Base-by-base conservation (phyloP, 352 stramenopile species). In the Phytopythium sindhum region DNA sequence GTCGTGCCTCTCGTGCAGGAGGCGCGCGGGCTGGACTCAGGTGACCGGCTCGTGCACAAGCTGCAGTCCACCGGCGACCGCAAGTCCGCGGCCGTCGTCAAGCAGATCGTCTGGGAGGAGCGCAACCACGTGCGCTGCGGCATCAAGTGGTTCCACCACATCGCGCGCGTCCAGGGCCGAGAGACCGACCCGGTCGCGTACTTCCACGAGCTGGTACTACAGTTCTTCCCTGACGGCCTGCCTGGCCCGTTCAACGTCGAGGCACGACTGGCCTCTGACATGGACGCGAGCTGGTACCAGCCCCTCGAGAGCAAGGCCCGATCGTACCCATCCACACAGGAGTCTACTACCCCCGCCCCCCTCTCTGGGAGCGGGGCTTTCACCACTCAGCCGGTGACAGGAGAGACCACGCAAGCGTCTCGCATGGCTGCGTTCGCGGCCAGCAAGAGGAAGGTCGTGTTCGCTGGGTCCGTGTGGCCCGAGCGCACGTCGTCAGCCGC, bases 401-500 rank as follows among this genome's bases (percentile, higher is more conserved):
- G 29, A 24, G 15, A 70, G 10, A 29, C 24, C 11, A 28, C 64
- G 0, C 61, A 75, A 41, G 80, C 70, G 26, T 28, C 66, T 7
- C 80, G 76, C 24, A 61, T 89, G 10, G 64, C 70, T 12, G 72
- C 70, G 23, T 90, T 89, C 33, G 72, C 76, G 12, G 61, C 74
- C 23, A 75, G 69, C 57, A 90, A 93, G 65, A 86, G 84, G 52
- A 88, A 84, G 51, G 73, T 91, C 28, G 72, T 95, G 57, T 50
- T 95, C 26, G 70, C 78, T 0, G 86, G 86, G 0, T 86, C 75
- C 0, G 86, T 95, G 31, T 96, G 86, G 89, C 90, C 91, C 10
- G 88, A 97, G 68, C 82, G 85, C 9, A 95, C 90, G 42, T 93
- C 84, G 57, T 96, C 88, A 2, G 91, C 91, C 3, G 91, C 91